A percentile compares a stretch with the other conserved stretches of the same genome.
These are phyloP conservation scores for Nitzschia inconspicua DNA, from an alignment of 108 stramenopile genomes.

Conservation along the genomic window DNA sequence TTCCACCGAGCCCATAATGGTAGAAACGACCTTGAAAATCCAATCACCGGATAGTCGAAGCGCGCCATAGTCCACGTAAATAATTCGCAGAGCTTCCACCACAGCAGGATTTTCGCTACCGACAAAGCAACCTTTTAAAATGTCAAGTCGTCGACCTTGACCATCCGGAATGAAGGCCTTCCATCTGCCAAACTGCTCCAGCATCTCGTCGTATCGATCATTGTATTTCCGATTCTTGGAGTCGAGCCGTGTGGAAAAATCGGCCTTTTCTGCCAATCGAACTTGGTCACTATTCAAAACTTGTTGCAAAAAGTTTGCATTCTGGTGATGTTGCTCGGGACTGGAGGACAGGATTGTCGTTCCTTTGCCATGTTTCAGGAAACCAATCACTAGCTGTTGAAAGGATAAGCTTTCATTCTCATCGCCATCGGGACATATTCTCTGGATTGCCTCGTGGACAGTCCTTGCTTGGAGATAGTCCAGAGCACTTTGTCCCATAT, in stretches of 20 bases:
- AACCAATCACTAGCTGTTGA: slow-evolving; percentile 27
- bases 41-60: slow-evolving; percentile 74
- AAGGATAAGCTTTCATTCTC: slow-evolving; percentile 27
- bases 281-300: background rate
- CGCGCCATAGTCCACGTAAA: slow-evolving; percentile 74
- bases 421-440: background rate
- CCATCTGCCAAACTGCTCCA: slow-evolving; percentile 66
- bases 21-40: slow-evolving; percentile 71
- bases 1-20: slow-evolving; percentile 30
- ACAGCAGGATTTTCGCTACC: slow-evolving; percentile 69
- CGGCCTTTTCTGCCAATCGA: background rate
- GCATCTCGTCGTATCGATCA: slow-evolving; percentile 70
- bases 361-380: background rate
- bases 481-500: background rate
- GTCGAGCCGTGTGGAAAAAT: background rate
- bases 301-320: slow-evolving; percentile 7
- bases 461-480: background rate
- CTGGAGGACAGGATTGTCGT: background rate
- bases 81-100: slow-evolving; percentile 70
- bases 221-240: slow-evolving; percentile 34
- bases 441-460: background rate
- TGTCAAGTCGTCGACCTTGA: slow-evolving; percentile 52
- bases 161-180: slow-evolving; percentile 45
- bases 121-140: slow-evolving; percentile 77
- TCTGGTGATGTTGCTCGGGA: background rate